Evolutionary conservation across 371 early-diverging fungal genomes (phyloP).

Genomic region (Batkoa obscura): DNA sequence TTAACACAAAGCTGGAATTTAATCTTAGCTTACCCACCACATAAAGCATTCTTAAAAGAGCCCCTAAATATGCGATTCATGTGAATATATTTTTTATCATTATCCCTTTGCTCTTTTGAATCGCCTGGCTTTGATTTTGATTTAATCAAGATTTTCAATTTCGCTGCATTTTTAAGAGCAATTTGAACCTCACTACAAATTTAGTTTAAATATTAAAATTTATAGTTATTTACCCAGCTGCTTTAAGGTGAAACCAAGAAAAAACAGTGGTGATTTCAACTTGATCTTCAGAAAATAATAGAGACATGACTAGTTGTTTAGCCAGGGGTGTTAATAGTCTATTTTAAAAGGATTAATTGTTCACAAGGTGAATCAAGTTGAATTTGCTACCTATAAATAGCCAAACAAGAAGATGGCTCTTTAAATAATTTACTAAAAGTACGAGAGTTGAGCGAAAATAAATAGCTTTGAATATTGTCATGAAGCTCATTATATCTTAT

Average conservation of each 20-base stretch:
- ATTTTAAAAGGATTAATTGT: slow-evolving; percentile 1
- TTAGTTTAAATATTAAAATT: not conserved
- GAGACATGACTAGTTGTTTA: slow-evolving; percentile 77
- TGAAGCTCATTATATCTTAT: not conserved
- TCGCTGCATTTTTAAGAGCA: slow-evolving; percentile 38
- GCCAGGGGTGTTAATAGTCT: slow-evolving; percentile 69
- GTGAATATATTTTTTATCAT: slow-evolving; percentile 18
- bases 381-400: slow-evolving; percentile 47
- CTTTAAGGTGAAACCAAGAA: slow-evolving; percentile 41
- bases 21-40: too few relatives aligned
- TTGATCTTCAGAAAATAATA: slow-evolving; percentile 49
- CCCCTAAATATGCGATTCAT: slow-evolving; percentile 53
- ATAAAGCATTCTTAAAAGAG: slow-evolving; percentile 68
- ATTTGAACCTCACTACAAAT: slow-evolving; percentile 26
- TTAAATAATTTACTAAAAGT: slow-evolving; percentile 60
- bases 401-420: slow-evolving; percentile 82
- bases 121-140: too few relatives aligned
- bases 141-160: slow-evolving; percentile 52
- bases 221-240: slow-evolving; percentile 17
- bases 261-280: slow-evolving; percentile 37
- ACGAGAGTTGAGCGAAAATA: not conserved
- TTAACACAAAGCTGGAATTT: slow-evolving; percentile 3
- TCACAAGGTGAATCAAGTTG: not conserved
- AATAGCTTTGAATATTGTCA: not conserved
- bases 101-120: slow-evolving; percentile 8